Base-by-base conservation (phyloP, 441 rosid genomes). In the Pelargonium exstipulatum region DNA sequence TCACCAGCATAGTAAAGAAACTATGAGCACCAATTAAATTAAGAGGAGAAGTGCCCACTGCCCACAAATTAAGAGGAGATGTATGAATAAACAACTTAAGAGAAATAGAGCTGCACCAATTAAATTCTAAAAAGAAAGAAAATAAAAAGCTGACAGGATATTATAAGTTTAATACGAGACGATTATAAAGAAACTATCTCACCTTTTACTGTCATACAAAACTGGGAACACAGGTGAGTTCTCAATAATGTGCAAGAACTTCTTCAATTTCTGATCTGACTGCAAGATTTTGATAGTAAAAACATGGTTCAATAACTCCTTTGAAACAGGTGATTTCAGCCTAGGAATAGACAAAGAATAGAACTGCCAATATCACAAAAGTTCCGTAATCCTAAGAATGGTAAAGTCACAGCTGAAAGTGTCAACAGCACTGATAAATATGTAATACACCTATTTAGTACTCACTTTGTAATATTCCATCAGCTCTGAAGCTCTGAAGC, bases 201-300 rank as follows among this genome's bases (percentile, higher is more conserved):
- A 89, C 99, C 98, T 95, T 24, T 83, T 84, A 67, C 42, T 70
- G 73, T 95, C 99, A 67, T 86, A 89, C 71, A 95, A 62, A 45
- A 95, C 89, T 60, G 98, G 98, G 80, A 80, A 92, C 66, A 95
- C 89, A 0, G 89, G 87, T 16, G 98, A 92, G 65, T 74, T 77
- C 86, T 92, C 91, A 69, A 95, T 89, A 73, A 95, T 88, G 78
- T 95, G 93, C 84, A 95, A 80, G 84, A 80, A 92, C 70, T 90
- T 95, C 79, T 90, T 92, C 85, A 95, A 80, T 85, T 95, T 92
- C 88, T 85, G 48, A 84, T 95, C 99, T 71, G 95, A 82, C 91
- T 92, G 89, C 76, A 77, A 78, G 76, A 74, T 45, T 69, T 46
- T 43, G 60, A 65, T 64, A 17, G 71, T 32, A 16, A 58, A 76